Evolutionary conservation across 1,139 yeast species (phyloP), one percentile per base, ranked within the genome.

Genomic region (Lodderomyces margitis): DNA sequence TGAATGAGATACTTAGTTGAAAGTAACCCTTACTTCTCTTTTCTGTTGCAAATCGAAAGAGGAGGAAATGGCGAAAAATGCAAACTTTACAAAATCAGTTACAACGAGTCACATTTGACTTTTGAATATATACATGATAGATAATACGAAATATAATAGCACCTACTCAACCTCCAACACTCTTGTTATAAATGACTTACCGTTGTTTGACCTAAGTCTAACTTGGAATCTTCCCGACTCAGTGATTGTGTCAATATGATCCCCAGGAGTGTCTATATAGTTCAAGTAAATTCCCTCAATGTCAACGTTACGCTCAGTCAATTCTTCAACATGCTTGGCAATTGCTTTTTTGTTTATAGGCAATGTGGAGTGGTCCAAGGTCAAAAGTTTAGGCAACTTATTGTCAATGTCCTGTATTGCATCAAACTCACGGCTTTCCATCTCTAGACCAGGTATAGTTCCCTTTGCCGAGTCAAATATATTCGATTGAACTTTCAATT

Each of bases 171-270:
- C 43, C 21, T 47, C 46, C 28, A 49, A 34, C 11, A 38, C 20
- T 21, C 36, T 41, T 14, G 40, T 41, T 11, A 44, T n/a, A 10
- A 41, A 16, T 7, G 38, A 10, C n/a, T 44, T 54, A 33, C 61
- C 66, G 27, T 55, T 57, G 11, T 58, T 55, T 4, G 58, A 56
- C 19, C 11, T 49, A 43, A 67, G 57, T 21, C 50, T 46, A 59
- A 66, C 61, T n/a, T 51, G 46, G 52, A 61, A 71, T 21, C 54
- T 55, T 14, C 75, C 76, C 10, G 55, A 51, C 14, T 49, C 54
- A 19, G 50, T 50, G 27, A 68, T 60, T 33, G 46, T 48, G 3
- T 61, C 44, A 21, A 46, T 47, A 5, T 46, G 45, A 15, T 46
- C 48, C 14, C 44, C 40, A 12, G 52, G 56, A 11, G 49, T 41